These are phyloP conservation scores for Didymellaceae sp. DNA, from an alignment of 2,329 filamentous ascomycete species.

Conservation along the genomic window DNA sequence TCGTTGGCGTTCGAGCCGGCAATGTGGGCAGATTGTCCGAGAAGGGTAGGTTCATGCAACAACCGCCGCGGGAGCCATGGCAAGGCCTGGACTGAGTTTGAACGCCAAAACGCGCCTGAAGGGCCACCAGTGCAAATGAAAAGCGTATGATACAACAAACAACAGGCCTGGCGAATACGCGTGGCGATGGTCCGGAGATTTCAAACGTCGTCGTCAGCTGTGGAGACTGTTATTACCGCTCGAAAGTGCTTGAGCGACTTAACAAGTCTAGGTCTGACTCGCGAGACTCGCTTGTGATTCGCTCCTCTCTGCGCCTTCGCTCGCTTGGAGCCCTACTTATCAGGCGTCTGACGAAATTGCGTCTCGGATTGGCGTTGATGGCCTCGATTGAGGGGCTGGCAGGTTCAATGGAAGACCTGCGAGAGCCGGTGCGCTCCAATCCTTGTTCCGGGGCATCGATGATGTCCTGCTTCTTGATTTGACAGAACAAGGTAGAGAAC, in stretches of 20 bases:
- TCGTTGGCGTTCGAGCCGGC: constrained; percentile 8
- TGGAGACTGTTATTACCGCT: constrained; percentile 33
- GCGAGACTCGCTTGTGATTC: constrained; percentile 40
- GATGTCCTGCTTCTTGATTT: constrained; percentile 70
- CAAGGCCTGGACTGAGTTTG: constrained; percentile 9
- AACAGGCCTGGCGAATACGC: constrained; percentile 24
- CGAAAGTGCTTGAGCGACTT: constrained; percentile 48
- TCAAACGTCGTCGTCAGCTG: constrained; percentile 28
- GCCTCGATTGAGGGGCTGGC: constrained; percentile 40
- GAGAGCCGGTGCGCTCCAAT: constrained; percentile 28
- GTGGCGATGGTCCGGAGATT: constrained; percentile 13
- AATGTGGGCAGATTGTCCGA: constrained; percentile 15
- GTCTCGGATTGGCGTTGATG: constrained; percentile 39
- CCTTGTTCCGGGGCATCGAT: constrained; percentile 48
- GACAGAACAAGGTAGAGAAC: constrained; percentile 93
- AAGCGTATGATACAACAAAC: constrained; percentile 28
- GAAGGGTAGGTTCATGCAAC: constrained; percentile 13
- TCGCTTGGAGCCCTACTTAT: constrained; percentile 54
- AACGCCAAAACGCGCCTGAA: too few relatives aligned
- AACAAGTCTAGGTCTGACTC: constrained; percentile 40
- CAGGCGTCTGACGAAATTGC: constrained; percentile 50
- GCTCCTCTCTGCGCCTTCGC: constrained; percentile 45
- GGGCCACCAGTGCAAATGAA: too few relatives aligned
- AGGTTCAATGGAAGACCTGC: constrained; percentile 36
- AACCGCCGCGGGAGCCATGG: constrained; percentile 14